Evolutionary conservation across 495 filamentous ascomycete genomes (phyloP), one percentile per base, ranked within the genome.

Genomic region (Hypoxylon intermedium): DNA sequence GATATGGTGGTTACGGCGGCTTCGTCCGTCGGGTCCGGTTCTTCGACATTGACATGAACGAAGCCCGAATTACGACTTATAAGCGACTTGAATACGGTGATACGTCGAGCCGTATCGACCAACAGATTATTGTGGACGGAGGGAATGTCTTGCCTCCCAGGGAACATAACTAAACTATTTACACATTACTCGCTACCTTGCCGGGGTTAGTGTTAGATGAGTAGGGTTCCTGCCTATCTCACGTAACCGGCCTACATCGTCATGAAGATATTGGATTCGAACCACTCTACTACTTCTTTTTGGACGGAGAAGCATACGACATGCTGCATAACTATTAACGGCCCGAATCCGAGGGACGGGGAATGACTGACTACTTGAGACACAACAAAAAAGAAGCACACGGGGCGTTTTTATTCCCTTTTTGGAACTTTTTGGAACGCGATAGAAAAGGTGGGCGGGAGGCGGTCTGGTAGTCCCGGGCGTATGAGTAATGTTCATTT

Each of bases 31-130:
- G 91, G 51, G 82, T 97, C 26, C 82, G 94, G 30, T 81, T 98
- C 63, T 98, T 90, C 67, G 94, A 98, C 59, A 87, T 98, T 41
- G 93, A 98, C 72, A 89, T 91, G 76, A 91, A 93, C 62, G 85
- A 89, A 51, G 92, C 87, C 12, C 82, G 88, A 33, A 91, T 98
- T 44, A 85, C 82, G 42, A 98, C 94, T 2, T 98, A 93, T 80
- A 97, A 97, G 77, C 81, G 95, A 48, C 74, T 96, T 12, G 95
- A 97, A 79, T 88, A 83, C 72, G 92, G 91, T 28, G 76, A 78
- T 55, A 84, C 92, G 18, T 82, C 77, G n/a, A 82, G 83, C 63
- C 81, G 79, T 63, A 74, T 97, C 33, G 92, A 97, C 67, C 87
- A 95, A 71, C 85, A 93, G 77, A 87, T 94, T 52, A 86, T 98